Evolutionary conservation across 805 yeast genomes (phyloP).

Genomic region (Maudiozyma pseudohumilis): DNA sequence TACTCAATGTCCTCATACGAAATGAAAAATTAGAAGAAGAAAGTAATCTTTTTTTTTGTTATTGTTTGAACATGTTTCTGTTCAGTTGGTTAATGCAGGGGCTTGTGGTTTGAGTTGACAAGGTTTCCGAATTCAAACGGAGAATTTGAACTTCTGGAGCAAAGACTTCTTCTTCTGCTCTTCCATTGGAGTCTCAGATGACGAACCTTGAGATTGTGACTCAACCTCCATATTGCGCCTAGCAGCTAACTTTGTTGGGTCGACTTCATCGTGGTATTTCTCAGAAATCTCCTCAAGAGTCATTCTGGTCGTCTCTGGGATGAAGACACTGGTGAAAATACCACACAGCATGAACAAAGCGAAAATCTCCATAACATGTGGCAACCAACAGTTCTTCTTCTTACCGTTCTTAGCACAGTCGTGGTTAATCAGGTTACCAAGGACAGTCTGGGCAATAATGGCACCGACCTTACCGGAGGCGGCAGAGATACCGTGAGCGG

Average conservation of each 20-base stretch:
- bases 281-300: constrained; percentile 79
- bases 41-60: too few relatives aligned
- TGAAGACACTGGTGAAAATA: constrained; percentile 48
- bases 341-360: constrained; percentile 88
- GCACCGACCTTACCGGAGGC: constrained; percentile 91
- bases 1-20: too few relatives aligned
- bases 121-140: too few relatives aligned
- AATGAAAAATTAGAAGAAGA: too few relatives aligned
- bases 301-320: constrained; percentile 89
- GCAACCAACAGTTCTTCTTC: constrained; percentile 61
- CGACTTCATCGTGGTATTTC: constrained; percentile 72
- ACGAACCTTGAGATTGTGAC: not conserved
- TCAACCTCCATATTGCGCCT: not conserved
- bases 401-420: constrained; percentile 52
- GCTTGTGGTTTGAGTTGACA: too few relatives aligned
- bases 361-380: constrained; percentile 88
- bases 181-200: not conserved
- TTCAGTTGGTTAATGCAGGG: too few relatives aligned
- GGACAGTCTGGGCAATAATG: constrained; percentile 77
- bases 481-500: constrained; percentile 93
- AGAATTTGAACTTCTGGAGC: too few relatives aligned
- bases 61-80: too few relatives aligned
- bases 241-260: constrained; percentile 26
- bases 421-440: constrained; percentile 77
- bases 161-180: not conserved